Conservation (phyloP, 805 yeast species). For the Lachancea cidri region DNA sequence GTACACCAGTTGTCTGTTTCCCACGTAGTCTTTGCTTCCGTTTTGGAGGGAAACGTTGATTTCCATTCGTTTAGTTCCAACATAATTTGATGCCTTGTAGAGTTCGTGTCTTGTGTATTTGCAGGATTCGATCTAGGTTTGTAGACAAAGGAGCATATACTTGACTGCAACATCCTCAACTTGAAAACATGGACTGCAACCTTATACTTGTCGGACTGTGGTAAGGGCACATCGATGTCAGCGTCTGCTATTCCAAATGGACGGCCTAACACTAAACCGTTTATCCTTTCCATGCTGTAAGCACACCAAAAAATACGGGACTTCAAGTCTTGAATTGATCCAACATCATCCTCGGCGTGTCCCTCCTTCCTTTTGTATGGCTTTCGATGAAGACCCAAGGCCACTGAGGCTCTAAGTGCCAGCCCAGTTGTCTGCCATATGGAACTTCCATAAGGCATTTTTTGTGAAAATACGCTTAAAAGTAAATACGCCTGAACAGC, state of each 20-base stretch:
- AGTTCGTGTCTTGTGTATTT: slow-evolving; percentile 21
- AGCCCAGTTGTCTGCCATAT: slow-evolving; percentile 10
- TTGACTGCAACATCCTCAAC: slow-evolving; percentile 33
- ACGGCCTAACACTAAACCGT: slow-evolving; percentile 33
- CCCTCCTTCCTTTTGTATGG: slow-evolving; percentile 17
- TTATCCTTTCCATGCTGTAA: slow-evolving; percentile 34
- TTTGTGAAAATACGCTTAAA: slow-evolving; percentile 27
- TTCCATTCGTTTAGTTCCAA: slow-evolving; percentile 34
- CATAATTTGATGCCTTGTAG: slow-evolving; percentile 29
- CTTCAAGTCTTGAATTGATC: slow-evolving; percentile 16
- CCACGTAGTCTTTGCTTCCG: slow-evolving; percentile 25
- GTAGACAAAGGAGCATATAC: slow-evolving; percentile 32
- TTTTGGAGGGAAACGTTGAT: slow-evolving; percentile 27
- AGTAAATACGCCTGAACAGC: slow-evolving; percentile 34
- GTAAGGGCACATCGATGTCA: slow-evolving; percentile 32
- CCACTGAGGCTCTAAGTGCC: slow-evolving; percentile 27
- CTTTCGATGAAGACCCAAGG: slow-evolving; percentile 31
- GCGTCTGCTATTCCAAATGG: slow-evolving; percentile 36
- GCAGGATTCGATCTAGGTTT: slow-evolving; percentile 23
- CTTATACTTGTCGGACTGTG: slow-evolving; percentile 18
- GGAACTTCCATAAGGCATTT: slow-evolving; percentile 33
- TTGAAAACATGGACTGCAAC: slow-evolving; percentile 32
- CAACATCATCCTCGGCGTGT: slow-evolving; percentile 4
- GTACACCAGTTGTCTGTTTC: slow-evolving; percentile 33
- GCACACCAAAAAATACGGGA: slow-evolving; percentile 35